Evolutionary conservation across 1,284 basidiomycete species (phyloP).

Genomic region (Sporisorium iseilematis-ciliati): DNA sequence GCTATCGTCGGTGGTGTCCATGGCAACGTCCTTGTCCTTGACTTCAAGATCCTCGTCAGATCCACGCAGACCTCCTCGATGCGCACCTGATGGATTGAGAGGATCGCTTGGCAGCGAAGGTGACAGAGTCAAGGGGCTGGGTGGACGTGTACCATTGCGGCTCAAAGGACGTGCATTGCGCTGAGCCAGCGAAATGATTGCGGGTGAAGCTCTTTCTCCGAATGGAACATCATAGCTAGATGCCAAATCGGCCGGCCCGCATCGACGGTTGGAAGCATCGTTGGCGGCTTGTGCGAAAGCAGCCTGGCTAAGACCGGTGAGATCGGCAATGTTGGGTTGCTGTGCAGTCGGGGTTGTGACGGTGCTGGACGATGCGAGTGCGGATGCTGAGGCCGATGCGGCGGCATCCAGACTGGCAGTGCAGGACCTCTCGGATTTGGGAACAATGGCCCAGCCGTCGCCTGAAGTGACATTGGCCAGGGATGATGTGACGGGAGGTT

Average conservation of each 20-base stretch:
- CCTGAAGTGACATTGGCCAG: constrained; percentile 33
- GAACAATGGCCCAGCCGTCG: constrained; percentile 45
- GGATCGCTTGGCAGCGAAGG: constrained; percentile 21
- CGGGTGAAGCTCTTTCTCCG: constrained; percentile 47
- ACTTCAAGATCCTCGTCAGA: constrained; percentile 45
- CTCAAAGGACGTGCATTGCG: constrained; percentile 31
- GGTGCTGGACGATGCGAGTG: background rate
- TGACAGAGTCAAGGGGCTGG: constrained; percentile 29
- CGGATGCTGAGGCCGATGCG: background rate
- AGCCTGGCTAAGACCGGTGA: constrained; percentile 25
- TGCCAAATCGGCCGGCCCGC: constrained; percentile 25
- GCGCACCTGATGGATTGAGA: constrained; percentile 41
- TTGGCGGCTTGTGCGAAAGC: constrained; percentile 29
- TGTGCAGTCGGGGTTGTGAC: constrained; percentile 12
- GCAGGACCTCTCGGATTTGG: constrained; percentile 21
- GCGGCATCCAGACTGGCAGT: background rate
- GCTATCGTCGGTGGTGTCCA: constrained; percentile 12
- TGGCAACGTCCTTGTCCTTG: constrained; percentile 27
- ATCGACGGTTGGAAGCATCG: constrained; percentile 37
- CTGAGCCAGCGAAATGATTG: constrained; percentile 46
- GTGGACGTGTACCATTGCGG: constrained; percentile 30
- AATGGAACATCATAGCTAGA: constrained; percentile 46
- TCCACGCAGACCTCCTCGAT: constrained; percentile 52
- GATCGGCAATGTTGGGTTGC: constrained; percentile 12
- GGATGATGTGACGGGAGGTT: constrained; percentile 31